Evolutionary conservation across 441 rosid species (phyloP).

Genomic region (Flueggea neowawraea): DNA sequence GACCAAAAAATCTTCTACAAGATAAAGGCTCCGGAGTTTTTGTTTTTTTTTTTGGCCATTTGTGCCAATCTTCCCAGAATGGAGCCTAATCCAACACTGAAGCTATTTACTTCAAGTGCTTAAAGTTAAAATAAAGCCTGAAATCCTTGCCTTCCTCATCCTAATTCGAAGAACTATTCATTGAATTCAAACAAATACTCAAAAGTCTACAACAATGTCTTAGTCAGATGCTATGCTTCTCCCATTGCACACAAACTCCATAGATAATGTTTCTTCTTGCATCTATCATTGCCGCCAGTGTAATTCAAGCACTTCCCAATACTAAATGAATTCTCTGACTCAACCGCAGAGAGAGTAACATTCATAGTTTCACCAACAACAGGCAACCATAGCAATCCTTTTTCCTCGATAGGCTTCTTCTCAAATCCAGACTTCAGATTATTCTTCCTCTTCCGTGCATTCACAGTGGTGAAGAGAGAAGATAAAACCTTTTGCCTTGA

Average conservation of each 20-base stretch:
- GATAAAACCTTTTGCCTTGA: too few species aligned
- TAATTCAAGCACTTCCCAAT: slow-evolving; percentile 71
- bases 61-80: slow-evolving; percentile 93
- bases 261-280: slow-evolving; percentile 83
- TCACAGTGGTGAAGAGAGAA: slow-evolving; percentile 14
- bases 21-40: slow-evolving; percentile 46
- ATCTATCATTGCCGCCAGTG: slow-evolving; percentile 81
- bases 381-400: slow-evolving; percentile 31
- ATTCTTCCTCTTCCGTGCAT: slow-evolving; percentile 87
- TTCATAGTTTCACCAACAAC: slow-evolving; percentile 72
- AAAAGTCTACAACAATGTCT: slow-evolving; percentile 91
- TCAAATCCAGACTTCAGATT: slow-evolving; percentile 65
- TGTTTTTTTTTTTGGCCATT: too few species aligned
- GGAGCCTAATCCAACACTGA: slow-evolving; percentile 84
- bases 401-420: slow-evolving; percentile 32
- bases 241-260: slow-evolving; percentile 98
- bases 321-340: slow-evolving; percentile 67
- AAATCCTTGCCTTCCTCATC: slow-evolving; percentile 95
- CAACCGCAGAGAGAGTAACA: slow-evolving; percentile 76
- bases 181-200: slow-evolving; percentile 68
- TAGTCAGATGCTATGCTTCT: slow-evolving; percentile 87
- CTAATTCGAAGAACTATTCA: slow-evolving; percentile 62
- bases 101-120: slow-evolving; percentile 85
- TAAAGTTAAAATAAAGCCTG: slow-evolving; percentile 87
- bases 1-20: slow-evolving; percentile 65